Evolutionary conservation across 768 basidiomycete species (phyloP).

Genomic region (Calocera viscosa): DNA sequence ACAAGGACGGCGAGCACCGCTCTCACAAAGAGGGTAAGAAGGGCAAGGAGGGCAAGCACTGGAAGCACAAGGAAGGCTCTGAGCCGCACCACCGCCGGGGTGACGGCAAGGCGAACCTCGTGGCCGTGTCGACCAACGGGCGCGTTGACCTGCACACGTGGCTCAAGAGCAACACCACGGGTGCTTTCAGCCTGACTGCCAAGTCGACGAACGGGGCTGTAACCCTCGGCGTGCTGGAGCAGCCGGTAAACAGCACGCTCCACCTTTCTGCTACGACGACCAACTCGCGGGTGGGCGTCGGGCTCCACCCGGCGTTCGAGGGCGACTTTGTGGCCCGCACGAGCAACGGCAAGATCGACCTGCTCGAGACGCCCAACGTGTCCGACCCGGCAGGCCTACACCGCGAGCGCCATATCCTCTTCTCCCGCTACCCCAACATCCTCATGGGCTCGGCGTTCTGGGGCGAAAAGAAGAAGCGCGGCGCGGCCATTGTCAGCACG

Average conservation of each 20-base stretch:
- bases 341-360: slow-evolving; percentile 19
- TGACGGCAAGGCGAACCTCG: background rate
- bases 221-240: slow-evolving; percentile 24
- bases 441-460: background rate
- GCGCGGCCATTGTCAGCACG: background rate
- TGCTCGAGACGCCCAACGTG: slow-evolving; percentile 17
- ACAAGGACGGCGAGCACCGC: background rate
- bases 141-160: background rate
- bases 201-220: slow-evolving; percentile 29
- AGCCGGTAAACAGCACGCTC: slow-evolving; percentile 30
- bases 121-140: background rate
- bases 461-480: slow-evolving; percentile 5
- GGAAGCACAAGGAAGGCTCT: background rate
- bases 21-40: background rate
- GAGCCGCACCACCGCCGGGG: background rate
- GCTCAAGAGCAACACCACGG: slow-evolving; percentile 13
- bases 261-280: slow-evolving; percentile 20
- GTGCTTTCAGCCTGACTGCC: slow-evolving; percentile 27
- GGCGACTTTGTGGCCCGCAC: slow-evolving; percentile 31
- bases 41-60: background rate
- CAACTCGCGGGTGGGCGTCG: slow-evolving; percentile 27
- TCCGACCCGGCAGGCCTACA: background rate
- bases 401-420: background rate
- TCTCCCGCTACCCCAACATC: background rate
- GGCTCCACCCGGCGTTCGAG: slow-evolving; percentile 30